Percentiles rank a stretch among this genome's conserved stretches.
Evolutionary conservation across 768 basidiomycete genomes (phyloP).

Genomic region (Leccinellum albellum): DNA sequence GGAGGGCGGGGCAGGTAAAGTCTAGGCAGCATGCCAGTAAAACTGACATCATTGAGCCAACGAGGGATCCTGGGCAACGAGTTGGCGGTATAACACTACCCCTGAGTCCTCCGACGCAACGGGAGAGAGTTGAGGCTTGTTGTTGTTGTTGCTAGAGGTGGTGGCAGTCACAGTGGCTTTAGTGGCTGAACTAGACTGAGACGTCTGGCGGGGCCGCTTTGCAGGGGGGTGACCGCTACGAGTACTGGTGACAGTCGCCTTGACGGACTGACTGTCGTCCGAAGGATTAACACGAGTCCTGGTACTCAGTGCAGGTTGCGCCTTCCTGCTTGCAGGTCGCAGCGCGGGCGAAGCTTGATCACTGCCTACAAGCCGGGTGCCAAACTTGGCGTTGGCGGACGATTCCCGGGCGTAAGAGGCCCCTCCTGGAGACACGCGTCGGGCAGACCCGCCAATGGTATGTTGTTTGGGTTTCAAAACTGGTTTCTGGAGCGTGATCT

Average conservation of each 20-base stretch:
- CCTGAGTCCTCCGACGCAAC: conserved; percentile 73
- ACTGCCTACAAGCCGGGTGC: conserved; percentile 62
- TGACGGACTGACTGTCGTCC: conserved; percentile 64
- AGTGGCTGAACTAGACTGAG: conserved; percentile 65
- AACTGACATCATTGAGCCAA: conserved; percentile 39
- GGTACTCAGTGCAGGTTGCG: conserved; percentile 42
- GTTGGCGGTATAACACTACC: conserved; percentile 78
- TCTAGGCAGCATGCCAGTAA: conserved; percentile 16
- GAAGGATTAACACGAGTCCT: conserved; percentile 45
- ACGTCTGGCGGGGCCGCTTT: conserved; percentile 68
- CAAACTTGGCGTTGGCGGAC: conserved; percentile 91
- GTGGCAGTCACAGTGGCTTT: conserved; percentile 34
- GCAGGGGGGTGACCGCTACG: conserved; percentile 36
- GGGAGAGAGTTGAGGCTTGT: conserved; percentile 54
- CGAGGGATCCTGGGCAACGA: conserved; percentile 72
- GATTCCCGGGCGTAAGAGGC: conserved; percentile 73
- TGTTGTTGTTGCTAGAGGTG: conserved; percentile 27
- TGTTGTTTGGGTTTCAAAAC: conserved; percentile 46
- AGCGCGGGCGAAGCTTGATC: conserved; percentile 40
- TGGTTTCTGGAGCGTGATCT: conserved; percentile 82
- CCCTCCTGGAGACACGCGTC: conserved; percentile 40
- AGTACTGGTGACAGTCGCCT: conserved; percentile 71
- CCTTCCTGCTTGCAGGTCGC: conserved; percentile 65
- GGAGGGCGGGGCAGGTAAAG: conserved; percentile 7
- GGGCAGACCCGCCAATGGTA: conserved; percentile 32